Evolutionary conservation across 2,329 filamentous ascomycete genomes (phyloP).

Genomic region (Diaporthe ampelina): DNA sequence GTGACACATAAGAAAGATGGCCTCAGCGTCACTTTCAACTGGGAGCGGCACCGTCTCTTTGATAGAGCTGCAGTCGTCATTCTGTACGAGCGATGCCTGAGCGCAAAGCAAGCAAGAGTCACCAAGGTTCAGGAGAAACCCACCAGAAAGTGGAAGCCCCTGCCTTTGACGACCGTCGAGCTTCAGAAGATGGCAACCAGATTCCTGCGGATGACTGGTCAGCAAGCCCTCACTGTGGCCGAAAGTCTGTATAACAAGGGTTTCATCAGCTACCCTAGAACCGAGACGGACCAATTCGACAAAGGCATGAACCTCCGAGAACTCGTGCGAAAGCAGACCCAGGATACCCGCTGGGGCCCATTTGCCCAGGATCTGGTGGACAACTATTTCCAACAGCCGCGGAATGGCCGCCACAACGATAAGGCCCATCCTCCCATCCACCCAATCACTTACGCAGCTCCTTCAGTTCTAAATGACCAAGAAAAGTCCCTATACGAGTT

Average conservation of each 20-base stretch:
- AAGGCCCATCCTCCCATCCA: constrained; percentile 98
- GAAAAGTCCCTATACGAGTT: constrained; percentile 92
- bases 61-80: constrained; percentile 86
- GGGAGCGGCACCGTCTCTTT: constrained; percentile 87
- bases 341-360: constrained; percentile 81
- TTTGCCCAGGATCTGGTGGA: constrained; percentile 83
- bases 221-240: constrained; percentile 89
- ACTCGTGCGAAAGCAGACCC: constrained; percentile 86
- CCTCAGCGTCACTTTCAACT: constrained; percentile 86
- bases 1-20: constrained; percentile 83
- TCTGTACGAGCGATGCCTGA: constrained; percentile 87
- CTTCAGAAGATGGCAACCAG: constrained; percentile 94
- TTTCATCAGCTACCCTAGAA: constrained; percentile 97
- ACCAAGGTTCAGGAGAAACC: constrained; percentile 90
- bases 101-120: constrained; percentile 82
- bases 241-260: constrained; percentile 93
- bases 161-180: constrained; percentile 95
- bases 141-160: constrained; percentile 92
- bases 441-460: constrained; percentile 86
- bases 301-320: constrained; percentile 85
- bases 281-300: constrained; percentile 97
- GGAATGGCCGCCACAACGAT: constrained; percentile 90
- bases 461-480: constrained; percentile 72
- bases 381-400: constrained; percentile 84
- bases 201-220: constrained; percentile 90